Evolutionary conservation across 768 basidiomycete species (phyloP).

Genomic region (Trametes villosa): DNA sequence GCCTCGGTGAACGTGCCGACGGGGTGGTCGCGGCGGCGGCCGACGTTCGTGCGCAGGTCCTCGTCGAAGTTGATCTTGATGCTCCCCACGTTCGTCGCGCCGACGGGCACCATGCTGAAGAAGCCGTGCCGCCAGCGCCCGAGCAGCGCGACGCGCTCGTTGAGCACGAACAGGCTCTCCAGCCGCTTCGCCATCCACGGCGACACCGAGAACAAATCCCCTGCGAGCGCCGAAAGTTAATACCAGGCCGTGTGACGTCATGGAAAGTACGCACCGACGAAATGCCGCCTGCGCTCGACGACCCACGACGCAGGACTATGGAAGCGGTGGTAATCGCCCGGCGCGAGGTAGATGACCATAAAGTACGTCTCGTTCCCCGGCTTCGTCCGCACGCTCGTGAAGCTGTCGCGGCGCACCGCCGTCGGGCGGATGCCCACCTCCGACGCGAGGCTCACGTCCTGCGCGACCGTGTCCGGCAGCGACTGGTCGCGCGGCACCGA

Average conservation of each 20-base stretch:
- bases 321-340: conserved; percentile 98
- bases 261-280: conserved; percentile 66
- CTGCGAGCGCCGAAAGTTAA: conserved; percentile 41
- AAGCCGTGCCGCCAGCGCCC: conserved; percentile 96
- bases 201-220: conserved; percentile 94
- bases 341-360: conserved; percentile 95
- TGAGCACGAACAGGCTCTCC: conserved; percentile 94
- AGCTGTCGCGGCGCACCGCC: conserved; percentile 40
- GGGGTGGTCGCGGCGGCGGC: conserved; percentile 66
- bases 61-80: conserved; percentile 97
- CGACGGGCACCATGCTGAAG: conserved; percentile 97
- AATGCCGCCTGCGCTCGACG: conserved; percentile 93
- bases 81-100: conserved; percentile 96
- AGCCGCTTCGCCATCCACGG: conserved; percentile 94
- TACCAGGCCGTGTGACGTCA: neutral
- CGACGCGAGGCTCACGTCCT: conserved; percentile 72
- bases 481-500: conserved; percentile 66
- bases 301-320: conserved; percentile 97
- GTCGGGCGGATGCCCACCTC: conserved; percentile 65
- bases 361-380: conserved; percentile 89
- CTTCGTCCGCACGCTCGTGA: conserved; percentile 54
- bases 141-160: conserved; percentile 94
- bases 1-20: conserved; percentile 92
- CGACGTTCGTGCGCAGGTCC: conserved; percentile 89
- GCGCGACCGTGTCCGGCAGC: conserved; percentile 59